phyloP scores from a whole-genome alignment of 495 filamentous ascomycete species.

The Tuber umbilicatum region DNA sequence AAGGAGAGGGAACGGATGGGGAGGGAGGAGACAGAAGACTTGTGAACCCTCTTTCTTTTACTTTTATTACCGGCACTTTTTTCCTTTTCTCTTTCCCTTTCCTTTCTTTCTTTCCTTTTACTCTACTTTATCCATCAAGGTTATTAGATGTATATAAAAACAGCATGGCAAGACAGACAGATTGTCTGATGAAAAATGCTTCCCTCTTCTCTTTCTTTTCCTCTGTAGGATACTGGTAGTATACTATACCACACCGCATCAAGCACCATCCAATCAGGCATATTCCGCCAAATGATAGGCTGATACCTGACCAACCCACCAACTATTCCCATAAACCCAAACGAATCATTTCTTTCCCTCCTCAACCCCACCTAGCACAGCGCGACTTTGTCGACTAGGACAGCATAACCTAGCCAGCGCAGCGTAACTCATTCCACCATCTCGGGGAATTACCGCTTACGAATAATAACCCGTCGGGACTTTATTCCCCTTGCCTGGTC shows the following conservation, averaged over 20 bases:
- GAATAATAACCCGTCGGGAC: slow-evolving; percentile 2
- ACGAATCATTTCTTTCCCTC: neutral
- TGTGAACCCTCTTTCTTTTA: neutral
- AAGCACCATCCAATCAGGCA: neutral
- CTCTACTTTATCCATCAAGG: neutral
- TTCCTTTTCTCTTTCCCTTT: neutral
- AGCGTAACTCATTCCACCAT: neutral
- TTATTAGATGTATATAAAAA: slow-evolving; percentile 3
- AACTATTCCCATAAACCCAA: neutral
- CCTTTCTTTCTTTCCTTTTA: neutral
- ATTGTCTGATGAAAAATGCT: neutral
- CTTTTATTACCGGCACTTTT: neutral
- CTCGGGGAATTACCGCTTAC: neutral
- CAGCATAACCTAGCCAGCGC: slow-evolving; percentile 5
- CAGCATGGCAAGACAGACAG: neutral
- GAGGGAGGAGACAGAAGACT: neutral
- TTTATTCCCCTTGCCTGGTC: neutral
- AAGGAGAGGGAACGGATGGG: neutral
- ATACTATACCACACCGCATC: neutral
- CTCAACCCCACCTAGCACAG: neutral
- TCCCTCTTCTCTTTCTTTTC: neutral
- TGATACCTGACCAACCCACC: slow-evolving; percentile 1
- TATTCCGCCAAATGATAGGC: neutral
- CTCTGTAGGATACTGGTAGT: neutral
- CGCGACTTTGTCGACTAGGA: neutral